Conservation (phyloP, 1,139 yeast genomes). For the Debaryomyces subglobosus region DNA sequence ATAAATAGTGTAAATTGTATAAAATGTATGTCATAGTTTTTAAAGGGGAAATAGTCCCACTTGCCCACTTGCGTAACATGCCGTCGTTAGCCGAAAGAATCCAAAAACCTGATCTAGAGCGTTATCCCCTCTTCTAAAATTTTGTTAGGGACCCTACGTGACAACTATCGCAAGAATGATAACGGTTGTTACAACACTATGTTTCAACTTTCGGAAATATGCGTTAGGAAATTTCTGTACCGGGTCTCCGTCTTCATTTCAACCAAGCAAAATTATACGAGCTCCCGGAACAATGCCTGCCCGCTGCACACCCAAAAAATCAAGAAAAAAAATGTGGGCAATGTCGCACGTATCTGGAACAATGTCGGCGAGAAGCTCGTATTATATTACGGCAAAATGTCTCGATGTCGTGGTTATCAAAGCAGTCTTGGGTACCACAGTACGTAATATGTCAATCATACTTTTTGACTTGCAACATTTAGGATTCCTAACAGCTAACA, state of each 20-base stretch:
- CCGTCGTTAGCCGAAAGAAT: neutral
- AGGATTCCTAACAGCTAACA: neutral
- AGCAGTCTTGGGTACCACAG: neutral
- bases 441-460: neutral
- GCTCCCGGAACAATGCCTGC: neutral
- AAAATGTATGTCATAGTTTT: neutral
- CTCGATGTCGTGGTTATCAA: neutral
- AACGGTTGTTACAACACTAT: too few relatives aligned
- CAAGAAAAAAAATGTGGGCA: neutral
- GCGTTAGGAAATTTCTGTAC: neutral
- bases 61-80: neutral
- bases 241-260: neutral
- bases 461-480: neutral
- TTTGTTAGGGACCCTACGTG: too few relatives aligned
- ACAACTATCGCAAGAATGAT: too few relatives aligned
- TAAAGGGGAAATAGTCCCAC: neutral
- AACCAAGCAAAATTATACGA: neutral
- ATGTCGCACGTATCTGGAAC: neutral
- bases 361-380: neutral
- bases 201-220: too few relatives aligned
- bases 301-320: neutral
- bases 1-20: neutral
- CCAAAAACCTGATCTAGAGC: neutral
- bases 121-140: too few relatives aligned
- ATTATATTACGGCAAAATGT: neutral